Base-by-base conservation (phyloP, 2,329 filamentous ascomycete genomes). In the Pseudopithomyces maydicus region DNA sequence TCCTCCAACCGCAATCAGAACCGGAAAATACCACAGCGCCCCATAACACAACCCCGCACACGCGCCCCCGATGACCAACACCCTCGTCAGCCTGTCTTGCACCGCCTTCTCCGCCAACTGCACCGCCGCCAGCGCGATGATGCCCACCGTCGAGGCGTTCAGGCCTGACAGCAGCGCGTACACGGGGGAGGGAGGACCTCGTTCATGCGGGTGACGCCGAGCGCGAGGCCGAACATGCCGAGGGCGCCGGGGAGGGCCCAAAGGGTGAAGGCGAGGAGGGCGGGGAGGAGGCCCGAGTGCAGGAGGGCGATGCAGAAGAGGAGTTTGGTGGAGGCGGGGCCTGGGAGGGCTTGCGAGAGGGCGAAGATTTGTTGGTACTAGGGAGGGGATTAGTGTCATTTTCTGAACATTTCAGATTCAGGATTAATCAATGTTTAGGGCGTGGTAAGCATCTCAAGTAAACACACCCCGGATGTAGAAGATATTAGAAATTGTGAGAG, bases 1-100 rank as follows among this genome's bases (percentile, higher is more conserved):
- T 0, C 88, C 89, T 0, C 82, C 84, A 1, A 79, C 61, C 0
- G 83, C 63, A 74, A 91, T 87, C 4, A 92, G 68, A 0, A 85
- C 65, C 0, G 90, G 90, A 44, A 91, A 92, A 62, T 90, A 92
- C 90, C 90, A 92, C 0, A 92, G 74, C 0, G 88, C 84, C 48
- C 86, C 90, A 64, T 91, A 91, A 47, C 89, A 79, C 62, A 92
- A 75, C 0, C 89, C 90, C 0, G 87, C 88, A 8, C 82, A 80
- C 0, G 80, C 89, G 2, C 84, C 83, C 6, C 88, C 66, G 12
- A 90, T 87, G 0, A 92, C 85, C 1, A 91, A 63, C 0, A 88
- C 75, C 1, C 89, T 78, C 0, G 88, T 87, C 2, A 89, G 46
- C 19, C 79, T 79, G 66, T 91, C 88, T 0, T 83, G 87, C 53